These are phyloP conservation scores for Neoarthrinium moseri DNA, from an alignment of 2,329 filamentous ascomycete genomes.

Conservation along the genomic window DNA sequence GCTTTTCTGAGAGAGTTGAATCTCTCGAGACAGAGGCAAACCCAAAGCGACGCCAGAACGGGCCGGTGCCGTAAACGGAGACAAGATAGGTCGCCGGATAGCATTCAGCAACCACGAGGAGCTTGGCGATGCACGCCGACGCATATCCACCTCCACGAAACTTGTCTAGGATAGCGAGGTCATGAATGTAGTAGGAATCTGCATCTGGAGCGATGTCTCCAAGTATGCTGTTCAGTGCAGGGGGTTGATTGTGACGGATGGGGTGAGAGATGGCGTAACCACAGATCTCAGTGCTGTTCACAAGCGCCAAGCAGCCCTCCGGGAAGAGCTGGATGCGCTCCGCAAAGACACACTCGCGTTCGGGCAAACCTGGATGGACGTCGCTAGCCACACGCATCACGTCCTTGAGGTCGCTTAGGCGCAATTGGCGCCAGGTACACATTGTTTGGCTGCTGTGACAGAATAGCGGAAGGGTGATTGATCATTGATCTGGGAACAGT, in stretches of 20 bases:
- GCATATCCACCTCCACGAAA: slow-evolving; percentile 27
- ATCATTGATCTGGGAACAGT: no score
- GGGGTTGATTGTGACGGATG: slow-evolving; percentile 27
- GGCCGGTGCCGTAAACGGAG: slow-evolving; percentile 32
- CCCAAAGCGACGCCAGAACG: slow-evolving; percentile 32
- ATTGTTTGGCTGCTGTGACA: no score
- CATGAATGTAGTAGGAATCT: slow-evolving; percentile 37
- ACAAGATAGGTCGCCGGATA: slow-evolving; percentile 29
- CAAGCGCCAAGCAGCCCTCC: slow-evolving; percentile 30
- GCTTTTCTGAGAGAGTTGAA: slow-evolving; percentile 23
- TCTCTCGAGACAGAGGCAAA: slow-evolving; percentile 23
- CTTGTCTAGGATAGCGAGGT: slow-evolving; percentile 29
- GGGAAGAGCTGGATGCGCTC: slow-evolving; percentile 34
- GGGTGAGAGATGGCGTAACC: slow-evolving; percentile 37
- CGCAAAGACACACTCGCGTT: slow-evolving; percentile 25
- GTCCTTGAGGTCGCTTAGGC: slow-evolving; percentile 19
- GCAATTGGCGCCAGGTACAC: slow-evolving; percentile 27
- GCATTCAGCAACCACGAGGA: slow-evolving; percentile 20
- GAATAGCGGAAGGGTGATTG: no score
- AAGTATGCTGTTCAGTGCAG: slow-evolving; percentile 29
- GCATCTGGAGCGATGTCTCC: slow-evolving; percentile 25
- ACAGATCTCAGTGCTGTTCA: slow-evolving; percentile 18
- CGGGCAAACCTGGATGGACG: slow-evolving; percentile 30
- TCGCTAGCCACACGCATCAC: slow-evolving; percentile 24
- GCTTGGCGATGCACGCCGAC: slow-evolving; percentile 17